Evolutionary conservation across 2,329 filamentous ascomycete species (phyloP), one percentile per base, ranked within the genome.

Genomic region (Beauveria asiatica): DNA sequence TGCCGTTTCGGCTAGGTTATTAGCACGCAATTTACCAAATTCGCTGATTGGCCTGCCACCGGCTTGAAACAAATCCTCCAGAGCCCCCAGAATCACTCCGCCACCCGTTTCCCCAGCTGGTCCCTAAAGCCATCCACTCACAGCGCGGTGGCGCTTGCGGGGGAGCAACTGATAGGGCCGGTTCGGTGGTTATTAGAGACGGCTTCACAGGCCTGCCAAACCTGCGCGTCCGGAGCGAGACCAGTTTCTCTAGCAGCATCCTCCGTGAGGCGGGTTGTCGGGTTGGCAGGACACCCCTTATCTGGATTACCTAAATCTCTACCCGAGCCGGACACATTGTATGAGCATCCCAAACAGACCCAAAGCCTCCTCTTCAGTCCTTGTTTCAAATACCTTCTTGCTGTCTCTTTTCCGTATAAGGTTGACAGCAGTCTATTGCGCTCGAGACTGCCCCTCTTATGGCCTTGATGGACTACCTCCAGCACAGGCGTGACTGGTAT

Each of bases 401-500:
- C 13, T 48, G 1, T 17, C 13, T 21, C 3, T 16, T 50, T 21
- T 13, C 2, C 13, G n/a, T n/a, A n/a, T 10, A 30, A 6, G 7
- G 11, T 8, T 39, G 10, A 13, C n/a, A 37, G 11, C 49, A 27
- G 25, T 39, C 6, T 2, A 23, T 52, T 39, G 30, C 49, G 19
- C 17, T 9, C 3, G 21, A 56, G 25, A 13, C 19, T 8, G 10
- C 27, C 41, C 9, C 10, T 44, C 27, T 44, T 13, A 59, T n/a
- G 30, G 19, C 19, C 46, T 75, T 78, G 62, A 71, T 79, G 45
- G 76, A 79, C 62, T 91, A 90, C 69, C 79, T 90, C 66, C 83
- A 88, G 68, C 88, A 92, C 72, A 81, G 80, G 66, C 81, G 81
- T 62, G 86, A 87, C 72, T 89, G 88, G 89, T 91, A 52, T 57